These are phyloP conservation scores for Cyberlindnera xylosilytica DNA, from an alignment of 805 yeast species.

Conservation along the genomic window DNA sequence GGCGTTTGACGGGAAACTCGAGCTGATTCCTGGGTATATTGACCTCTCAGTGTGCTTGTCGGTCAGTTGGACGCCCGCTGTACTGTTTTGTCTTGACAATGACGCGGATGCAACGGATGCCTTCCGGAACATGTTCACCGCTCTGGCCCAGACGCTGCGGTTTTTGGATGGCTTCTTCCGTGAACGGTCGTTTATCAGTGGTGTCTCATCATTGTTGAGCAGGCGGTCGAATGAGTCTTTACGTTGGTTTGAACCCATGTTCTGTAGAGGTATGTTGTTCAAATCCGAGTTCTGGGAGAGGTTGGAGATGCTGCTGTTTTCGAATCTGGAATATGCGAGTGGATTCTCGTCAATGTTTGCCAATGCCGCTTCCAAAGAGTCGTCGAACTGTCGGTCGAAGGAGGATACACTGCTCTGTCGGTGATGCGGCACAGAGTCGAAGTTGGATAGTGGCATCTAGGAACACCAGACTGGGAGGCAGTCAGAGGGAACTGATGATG, in stretches of 20 bases:
- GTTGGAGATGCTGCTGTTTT: slow-evolving; percentile 29
- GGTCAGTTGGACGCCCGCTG: slow-evolving; percentile 24
- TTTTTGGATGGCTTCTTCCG: background rate
- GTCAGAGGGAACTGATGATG: background rate
- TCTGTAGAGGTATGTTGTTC: slow-evolving; percentile 31
- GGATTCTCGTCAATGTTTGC: slow-evolving; percentile 45
- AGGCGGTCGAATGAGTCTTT: slow-evolving; percentile 27
- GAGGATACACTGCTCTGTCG: slow-evolving; percentile 37
- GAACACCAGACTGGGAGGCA: background rate
- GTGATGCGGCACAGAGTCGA: slow-evolving; percentile 15
- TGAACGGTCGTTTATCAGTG: slow-evolving; percentile 12
- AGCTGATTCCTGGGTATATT: slow-evolving; percentile 39
- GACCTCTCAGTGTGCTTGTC: slow-evolving; percentile 36
- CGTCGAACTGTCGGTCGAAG: slow-evolving; percentile 61
- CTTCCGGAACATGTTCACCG: slow-evolving; percentile 8
- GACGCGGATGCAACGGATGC: slow-evolving; percentile 2
- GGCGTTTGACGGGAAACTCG: slow-evolving; percentile 61
- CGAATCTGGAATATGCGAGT: slow-evolving; percentile 22
- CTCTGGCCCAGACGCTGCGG: slow-evolving; percentile 16
- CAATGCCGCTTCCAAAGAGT: slow-evolving; percentile 63
- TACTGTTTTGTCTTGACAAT: slow-evolving; percentile 12
- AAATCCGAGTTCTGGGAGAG: slow-evolving; percentile 29
- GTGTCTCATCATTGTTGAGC: slow-evolving; percentile 19
- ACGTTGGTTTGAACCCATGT: slow-evolving; percentile 24
- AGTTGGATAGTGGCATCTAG: slow-evolving; percentile 23